Evolutionary conservation across 345 rosid genomes (phyloP), one percentile per base, ranked within the genome.

Genomic region (Kandelia obovata): DNA sequence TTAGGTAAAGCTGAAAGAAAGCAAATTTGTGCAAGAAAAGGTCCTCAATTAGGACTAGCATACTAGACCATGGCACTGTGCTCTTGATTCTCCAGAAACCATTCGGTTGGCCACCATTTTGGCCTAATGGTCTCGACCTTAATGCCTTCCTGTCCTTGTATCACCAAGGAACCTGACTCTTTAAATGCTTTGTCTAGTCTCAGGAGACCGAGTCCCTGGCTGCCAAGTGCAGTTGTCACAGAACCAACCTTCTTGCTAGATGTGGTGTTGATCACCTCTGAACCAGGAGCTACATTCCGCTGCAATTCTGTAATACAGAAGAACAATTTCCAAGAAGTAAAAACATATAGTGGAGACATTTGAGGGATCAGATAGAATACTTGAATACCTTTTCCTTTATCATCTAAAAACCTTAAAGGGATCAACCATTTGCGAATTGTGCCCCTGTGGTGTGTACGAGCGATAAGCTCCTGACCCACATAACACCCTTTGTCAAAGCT

Each of bases 401-500:
- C 61, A 75, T 82, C 85, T 15, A 83, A 55, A 80, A 95, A 92
- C 61, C 67, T 81, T 57, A 95, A 70, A 32, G 98, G 97, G 71
- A 92, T 78, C 76, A 92, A 67, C 2, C 97, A 94, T 72, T 92
- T 95, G 27, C 94, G 88, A 68, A 92, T 86, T 27, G 90, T 90
- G 26, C 98, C 97, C 56, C 96, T 73, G 56, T 90, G 97, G 62
- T 92, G 98, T 0, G 98, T 95, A 59, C 98, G 93, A 53, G 99
- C 96, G 58, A 95, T 81, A 56, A 95, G 87, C 81, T 95, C 99
- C 81, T 95, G 98, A 52, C 99, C 98, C 25, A 92, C 94, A 34
- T 89, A 92, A 74, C 99, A 95, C 30, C 99, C 98, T 82, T 95
- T 92, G 71, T 90, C 92, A 73, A 95, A 95, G 75, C 92, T 95